Conservation (phyloP, 495 filamentous ascomycete species). For the Parmelia sp. region DNA sequence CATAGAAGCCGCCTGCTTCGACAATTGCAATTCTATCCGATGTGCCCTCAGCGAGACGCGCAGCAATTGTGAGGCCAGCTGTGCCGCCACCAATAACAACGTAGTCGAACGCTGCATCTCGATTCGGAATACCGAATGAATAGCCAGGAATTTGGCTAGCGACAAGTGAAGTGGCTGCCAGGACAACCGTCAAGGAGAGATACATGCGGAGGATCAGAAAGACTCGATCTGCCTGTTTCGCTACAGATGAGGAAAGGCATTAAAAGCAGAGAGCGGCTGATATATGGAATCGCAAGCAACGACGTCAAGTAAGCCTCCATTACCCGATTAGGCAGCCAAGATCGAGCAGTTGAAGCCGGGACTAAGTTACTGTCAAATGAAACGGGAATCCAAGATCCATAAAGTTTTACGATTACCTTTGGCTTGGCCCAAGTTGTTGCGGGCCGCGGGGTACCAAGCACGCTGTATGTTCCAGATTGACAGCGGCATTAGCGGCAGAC, state of each 20-base stretch:
- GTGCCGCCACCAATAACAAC: slow-evolving; percentile 52
- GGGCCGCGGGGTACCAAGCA: too few relatives aligned
- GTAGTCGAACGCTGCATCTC: slow-evolving; percentile 31
- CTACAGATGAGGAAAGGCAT: neutral
- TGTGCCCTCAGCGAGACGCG: slow-evolving; percentile 38
- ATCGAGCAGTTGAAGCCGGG: too few relatives aligned
- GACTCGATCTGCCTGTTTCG: neutral
- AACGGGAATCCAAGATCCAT: too few relatives aligned
- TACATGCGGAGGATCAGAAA: neutral
- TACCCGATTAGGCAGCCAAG: too few relatives aligned
- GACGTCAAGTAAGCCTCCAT: too few relatives aligned
- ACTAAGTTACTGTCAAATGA: too few relatives aligned
- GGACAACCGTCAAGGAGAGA: neutral
- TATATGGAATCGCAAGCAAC: too few relatives aligned
- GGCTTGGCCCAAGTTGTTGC: too few relatives aligned
- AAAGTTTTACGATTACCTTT: too few relatives aligned
- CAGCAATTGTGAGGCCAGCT: slow-evolving; percentile 45
- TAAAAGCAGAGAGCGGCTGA: too few relatives aligned
- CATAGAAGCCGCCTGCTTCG: slow-evolving; percentile 55
- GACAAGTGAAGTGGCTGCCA: neutral
- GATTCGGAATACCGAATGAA: slow-evolving; percentile 18
- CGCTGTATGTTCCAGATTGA: too few relatives aligned
- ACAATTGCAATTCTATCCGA: slow-evolving; percentile 41
- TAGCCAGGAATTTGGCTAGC: neutral
- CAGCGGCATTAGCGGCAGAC: too few relatives aligned